Evolutionary conservation across 495 filamentous ascomycete genomes (phyloP).

Genomic region (Xylaria nigripes): DNA sequence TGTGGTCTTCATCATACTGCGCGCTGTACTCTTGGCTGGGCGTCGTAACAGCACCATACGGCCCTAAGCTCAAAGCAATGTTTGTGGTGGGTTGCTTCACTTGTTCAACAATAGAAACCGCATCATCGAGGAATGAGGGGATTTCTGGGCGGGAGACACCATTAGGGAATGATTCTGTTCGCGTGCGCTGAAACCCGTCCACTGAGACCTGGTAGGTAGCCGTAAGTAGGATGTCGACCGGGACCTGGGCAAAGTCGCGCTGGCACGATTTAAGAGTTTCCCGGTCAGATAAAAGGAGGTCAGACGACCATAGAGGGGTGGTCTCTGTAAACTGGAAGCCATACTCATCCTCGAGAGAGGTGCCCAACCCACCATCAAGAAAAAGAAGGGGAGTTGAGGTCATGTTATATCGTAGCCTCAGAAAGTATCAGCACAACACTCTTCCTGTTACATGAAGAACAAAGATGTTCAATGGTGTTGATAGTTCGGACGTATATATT

Average conservation of each 20-base stretch:
- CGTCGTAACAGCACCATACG: slow-evolving; percentile 57
- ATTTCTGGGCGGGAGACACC: slow-evolving; percentile 20
- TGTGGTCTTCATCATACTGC: slow-evolving; percentile 43
- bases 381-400: slow-evolving; percentile 32
- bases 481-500: no score
- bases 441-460: background rate
- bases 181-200: slow-evolving; percentile 43
- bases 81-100: slow-evolving; percentile 15
- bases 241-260: slow-evolving; percentile 42
- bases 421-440: background rate
- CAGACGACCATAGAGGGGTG: slow-evolving; percentile 60
- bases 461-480: no score
- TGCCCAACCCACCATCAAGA: slow-evolving; percentile 60
- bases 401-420: background rate
- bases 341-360: slow-evolving; percentile 52
- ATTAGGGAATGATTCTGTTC: slow-evolving; percentile 15
- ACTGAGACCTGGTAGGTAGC: slow-evolving; percentile 57
- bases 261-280: slow-evolving; percentile 46
- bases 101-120: slow-evolving; percentile 33
- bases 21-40: slow-evolving; percentile 59
- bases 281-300: slow-evolving; percentile 47
- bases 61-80: slow-evolving; percentile 50
- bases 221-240: slow-evolving; percentile 52
- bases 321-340: slow-evolving; percentile 36
- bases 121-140: slow-evolving; percentile 21